These are phyloP conservation scores for Hanseniaspora valbyensis DNA, from an alignment of 805 yeast genomes.

Conservation along the genomic window DNA sequence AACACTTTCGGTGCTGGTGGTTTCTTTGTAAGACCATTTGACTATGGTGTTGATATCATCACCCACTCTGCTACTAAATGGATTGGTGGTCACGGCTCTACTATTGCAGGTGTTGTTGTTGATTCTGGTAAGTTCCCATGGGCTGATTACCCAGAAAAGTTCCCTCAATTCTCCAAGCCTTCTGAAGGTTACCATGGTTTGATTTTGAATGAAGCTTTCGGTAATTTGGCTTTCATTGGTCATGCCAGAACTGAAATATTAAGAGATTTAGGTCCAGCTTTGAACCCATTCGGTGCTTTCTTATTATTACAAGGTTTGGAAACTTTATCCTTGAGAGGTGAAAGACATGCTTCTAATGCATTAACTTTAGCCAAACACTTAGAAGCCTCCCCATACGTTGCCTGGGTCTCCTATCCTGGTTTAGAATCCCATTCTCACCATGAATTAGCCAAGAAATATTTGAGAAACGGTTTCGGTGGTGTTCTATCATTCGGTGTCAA, in stretches of 20 bases:
- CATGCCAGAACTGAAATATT: conserved; percentile 73
- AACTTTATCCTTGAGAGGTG: conserved; percentile 85
- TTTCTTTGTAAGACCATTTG: conserved; percentile 68
- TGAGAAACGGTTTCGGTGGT: conserved; percentile 73
- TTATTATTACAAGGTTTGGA: conserved; percentile 83
- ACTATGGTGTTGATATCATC: conserved; percentile 83
- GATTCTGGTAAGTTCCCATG: conserved; percentile 93
- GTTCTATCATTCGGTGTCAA: conserved; percentile 84
- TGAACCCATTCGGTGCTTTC: conserved; percentile 83
- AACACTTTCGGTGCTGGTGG: conserved; percentile 98
- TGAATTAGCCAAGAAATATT: conserved; percentile 71
- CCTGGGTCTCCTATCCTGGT: conserved; percentile 91
- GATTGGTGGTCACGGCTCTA: conserved; percentile 96
- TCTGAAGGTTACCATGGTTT: conserved; percentile 91
- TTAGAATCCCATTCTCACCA: conserved; percentile 67
- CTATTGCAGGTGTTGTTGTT: conserved; percentile 82
- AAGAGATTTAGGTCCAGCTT: conserved; percentile 84
- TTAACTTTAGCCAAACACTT: conserved; percentile 66
- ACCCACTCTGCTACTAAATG: conserved; percentile 94
- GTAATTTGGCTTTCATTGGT: conserved; percentile 64
- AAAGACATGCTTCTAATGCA: conserved; percentile 81
- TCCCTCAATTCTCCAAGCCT: conserved; percentile 85
- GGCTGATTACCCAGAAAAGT: conserved; percentile 71
- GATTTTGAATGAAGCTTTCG: conserved; percentile 69
- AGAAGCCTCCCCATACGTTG: conserved; percentile 60